These are phyloP conservation scores for Saccharomycopsis hybrid DNA, from an alignment of 1,139 yeast genomes.

Conservation along the genomic window DNA sequence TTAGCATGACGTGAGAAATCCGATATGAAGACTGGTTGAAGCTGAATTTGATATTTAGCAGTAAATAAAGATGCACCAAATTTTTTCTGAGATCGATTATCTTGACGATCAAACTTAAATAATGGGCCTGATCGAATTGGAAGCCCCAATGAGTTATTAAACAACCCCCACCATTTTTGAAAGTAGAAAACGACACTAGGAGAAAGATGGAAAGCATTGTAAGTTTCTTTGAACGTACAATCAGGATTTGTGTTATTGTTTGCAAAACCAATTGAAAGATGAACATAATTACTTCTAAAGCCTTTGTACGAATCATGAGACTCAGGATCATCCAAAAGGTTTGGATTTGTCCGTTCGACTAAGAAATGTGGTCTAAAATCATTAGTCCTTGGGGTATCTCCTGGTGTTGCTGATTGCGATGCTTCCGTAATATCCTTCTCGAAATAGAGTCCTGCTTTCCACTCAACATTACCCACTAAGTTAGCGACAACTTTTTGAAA, in stretches of 20 bases:
- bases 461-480: slow-evolving; percentile 42
- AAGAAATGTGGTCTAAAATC: slow-evolving; percentile 64
- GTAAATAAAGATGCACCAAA: slow-evolving; percentile 77
- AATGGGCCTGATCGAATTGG: slow-evolving; percentile 72
- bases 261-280: slow-evolving; percentile 64
- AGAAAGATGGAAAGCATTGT: slow-evolving; percentile 70
- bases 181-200: slow-evolving; percentile 67
- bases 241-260: slow-evolving; percentile 33
- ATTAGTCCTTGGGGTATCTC: slow-evolving; percentile 26
- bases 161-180: slow-evolving; percentile 76
- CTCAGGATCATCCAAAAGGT: slow-evolving; percentile 37
- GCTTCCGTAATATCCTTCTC: slow-evolving; percentile 40
- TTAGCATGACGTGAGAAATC: slow-evolving; percentile 63
- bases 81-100: slow-evolving; percentile 38
- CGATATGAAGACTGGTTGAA: slow-evolving; percentile 68
- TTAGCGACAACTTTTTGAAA: slow-evolving; percentile 44
- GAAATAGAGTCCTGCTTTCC: slow-evolving; percentile 45
- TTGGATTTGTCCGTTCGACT: slow-evolving; percentile 55
- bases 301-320: slow-evolving; percentile 71
- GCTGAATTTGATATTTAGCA: slow-evolving; percentile 68
- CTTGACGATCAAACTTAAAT: slow-evolving; percentile 38
- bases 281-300: slow-evolving; percentile 73
- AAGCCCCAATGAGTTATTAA: slow-evolving; percentile 51
- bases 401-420: slow-evolving; percentile 24
- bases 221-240: slow-evolving; percentile 29